Evolutionary conservation across 345 rosid genomes (phyloP), one percentile per base, ranked within the genome.

Genomic region (Ailanthus altissimus): DNA sequence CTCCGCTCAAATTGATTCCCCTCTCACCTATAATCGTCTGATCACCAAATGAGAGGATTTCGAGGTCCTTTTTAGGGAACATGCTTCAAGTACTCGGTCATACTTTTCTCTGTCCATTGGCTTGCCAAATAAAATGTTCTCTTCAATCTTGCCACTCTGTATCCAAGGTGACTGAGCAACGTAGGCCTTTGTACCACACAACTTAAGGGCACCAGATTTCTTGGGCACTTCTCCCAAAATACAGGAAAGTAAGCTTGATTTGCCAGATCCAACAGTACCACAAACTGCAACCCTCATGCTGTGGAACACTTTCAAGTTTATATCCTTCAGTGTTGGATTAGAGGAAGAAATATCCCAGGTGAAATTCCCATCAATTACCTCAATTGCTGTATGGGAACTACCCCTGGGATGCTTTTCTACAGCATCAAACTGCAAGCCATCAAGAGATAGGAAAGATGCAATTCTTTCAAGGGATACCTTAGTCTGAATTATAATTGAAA

Each of bases 151-250:
- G 74, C 97, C 91, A 26, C 92, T 91, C 81, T 91, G 93, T 63
- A 94, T 94, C 98, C 98, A 94, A 67, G 98, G 89, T 60, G 97
- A 88, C 66, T 92, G 98, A 23, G 97, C 82, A 72, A 92, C 94
- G 26, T 89, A 92, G 32, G 97, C 97, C 81, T 83, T 92, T 40
- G 86, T 80, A 68, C 97, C 98, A 73, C 88, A 82, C 67, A 94
- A 75, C 80, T 83, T 88, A 36, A 89, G 61, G 14, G 84, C 77
- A 58, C 98, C 97, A 0, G 93, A 88, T 73, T 87, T 74, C 81
- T 87, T 93, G 0, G 91, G 88, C 15, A 90, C 80, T 78, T 93
- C 97, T 73, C 90, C 96, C 49, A 93, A 80, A 72, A 93, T 84
- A 72, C 88, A 88, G 38, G 96, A 89, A 54, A 93, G 90, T 45